Base-by-base conservation (phyloP, 2,329 filamentous ascomycete species). In the Trichoderma gracile region DNA sequence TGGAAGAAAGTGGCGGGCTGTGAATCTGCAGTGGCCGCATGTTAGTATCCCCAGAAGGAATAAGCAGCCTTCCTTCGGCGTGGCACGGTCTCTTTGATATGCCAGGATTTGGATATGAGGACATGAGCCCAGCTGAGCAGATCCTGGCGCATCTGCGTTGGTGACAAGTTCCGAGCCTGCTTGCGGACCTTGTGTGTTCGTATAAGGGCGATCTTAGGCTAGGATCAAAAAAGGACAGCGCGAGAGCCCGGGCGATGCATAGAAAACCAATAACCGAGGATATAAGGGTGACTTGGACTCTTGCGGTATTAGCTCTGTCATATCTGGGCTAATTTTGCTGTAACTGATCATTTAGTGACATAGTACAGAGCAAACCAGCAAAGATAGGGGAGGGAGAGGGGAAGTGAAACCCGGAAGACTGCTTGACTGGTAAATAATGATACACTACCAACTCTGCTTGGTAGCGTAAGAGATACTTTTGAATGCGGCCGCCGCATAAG, bases 131-230 rank as follows among this genome's bases (percentile, higher is more conserved):
- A 58, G 55, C 55, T 58, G 55, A 57, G 45, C 55, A 49, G 55
- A 58, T 47, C 55, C 55, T 58, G 45, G 55, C 55, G 55, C 19
- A 58, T 58, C 55, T 58, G 43, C 50, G 27, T 59, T 50, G 50
- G 56, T 59, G 56, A 59, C 56, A 59, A 27, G 10, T 47, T 50
- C 1, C 17, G 23, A n/a, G 27, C 38, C 53, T 56, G 23, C 23
- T 38, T 30, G 55, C 27, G 27, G 45, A 21, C 42, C 30, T 59
- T 23, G 57, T 19, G 43, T 30, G 40, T 43, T 52, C 46, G 57
- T 60, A 60, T 60, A 43, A 30, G 30, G 30, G 33, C 17, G 46
- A 60, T 60, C 17, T 17, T 17, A 17, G 45, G 30, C 33, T 60
- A 43, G 46, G 56, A 59, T 56, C 40, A 21, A 23, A 17, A n/a